Percentiles rank a stretch among this genome's conserved stretches.
Conservation (phyloP, 1,284 basidiomycete species). For the Rugiboletus extremiorientalis region DNA sequence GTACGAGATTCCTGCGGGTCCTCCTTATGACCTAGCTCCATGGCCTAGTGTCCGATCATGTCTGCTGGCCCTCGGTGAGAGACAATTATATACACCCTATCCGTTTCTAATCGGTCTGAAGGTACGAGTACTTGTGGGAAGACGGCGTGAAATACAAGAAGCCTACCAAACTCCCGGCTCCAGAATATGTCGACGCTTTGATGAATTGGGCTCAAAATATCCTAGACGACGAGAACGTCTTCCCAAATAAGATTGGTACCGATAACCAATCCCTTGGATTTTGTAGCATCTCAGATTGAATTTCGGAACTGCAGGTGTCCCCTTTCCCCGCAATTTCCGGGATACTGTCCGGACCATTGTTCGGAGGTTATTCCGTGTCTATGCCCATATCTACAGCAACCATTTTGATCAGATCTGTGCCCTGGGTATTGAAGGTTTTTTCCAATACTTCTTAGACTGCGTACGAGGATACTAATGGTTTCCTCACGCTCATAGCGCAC, state of each 20-base stretch:
- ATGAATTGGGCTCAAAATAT: conserved; percentile 99
- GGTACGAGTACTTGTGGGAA: conserved; percentile 99
- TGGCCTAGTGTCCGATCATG: conserved; percentile 90
- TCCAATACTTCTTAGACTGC: neutral
- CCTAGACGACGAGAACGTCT: conserved; percentile 90
- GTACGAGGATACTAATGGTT: neutral
- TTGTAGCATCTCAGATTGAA: neutral
- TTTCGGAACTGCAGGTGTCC: conserved; percentile 58
- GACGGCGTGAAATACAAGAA: conserved; percentile 90
- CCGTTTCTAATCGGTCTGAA: conserved; percentile 17
- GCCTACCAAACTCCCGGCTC: conserved; percentile 92
- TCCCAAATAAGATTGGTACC: conserved; percentile 93
- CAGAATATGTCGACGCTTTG: conserved; percentile 96
- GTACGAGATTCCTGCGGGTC: conserved; percentile 13
- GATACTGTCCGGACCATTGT: conserved; percentile 92
- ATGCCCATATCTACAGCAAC: conserved; percentile 98
- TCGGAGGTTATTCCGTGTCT: conserved; percentile 92
- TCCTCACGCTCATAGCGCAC: conserved; percentile 65
- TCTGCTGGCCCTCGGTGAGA: conserved; percentile 92
- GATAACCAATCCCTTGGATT: neutral
- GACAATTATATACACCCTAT: neutral
- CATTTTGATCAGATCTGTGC: conserved; percentile 99
- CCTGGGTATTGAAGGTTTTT: conserved; percentile 91
- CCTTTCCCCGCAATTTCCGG: conserved; percentile 91
- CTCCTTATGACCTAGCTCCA: conserved; percentile 12